phyloP scores from a whole-genome alignment of 2,329 filamentous ascomycete genomes.

The Beauveria brongniartii region DNA sequence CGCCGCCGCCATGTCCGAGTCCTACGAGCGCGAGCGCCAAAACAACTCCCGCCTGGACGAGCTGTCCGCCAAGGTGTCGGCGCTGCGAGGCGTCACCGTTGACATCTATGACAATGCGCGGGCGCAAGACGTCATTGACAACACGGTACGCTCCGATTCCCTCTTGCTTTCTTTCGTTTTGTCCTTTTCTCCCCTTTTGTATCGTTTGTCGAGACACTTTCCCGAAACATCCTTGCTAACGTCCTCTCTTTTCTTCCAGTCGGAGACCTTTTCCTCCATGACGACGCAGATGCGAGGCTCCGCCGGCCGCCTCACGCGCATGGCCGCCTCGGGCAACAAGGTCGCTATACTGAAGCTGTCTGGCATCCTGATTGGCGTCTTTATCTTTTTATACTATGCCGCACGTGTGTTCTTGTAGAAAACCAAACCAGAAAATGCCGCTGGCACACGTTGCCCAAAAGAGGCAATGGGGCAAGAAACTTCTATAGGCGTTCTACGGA shows the following conservation, averaged over 20 bases:
- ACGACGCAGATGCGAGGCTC: slow-evolving; percentile 75
- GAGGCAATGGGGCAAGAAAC: too few relatives aligned
- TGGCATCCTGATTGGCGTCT: slow-evolving; percentile 65
- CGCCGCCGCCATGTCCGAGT: slow-evolving; percentile 54
- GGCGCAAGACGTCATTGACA: slow-evolving; percentile 80
- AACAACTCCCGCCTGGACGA: slow-evolving; percentile 93
- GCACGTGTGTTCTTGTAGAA: slow-evolving; percentile 54
- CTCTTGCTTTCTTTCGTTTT: not conserved
- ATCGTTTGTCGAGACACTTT: not conserved
- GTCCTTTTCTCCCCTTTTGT: not conserved
- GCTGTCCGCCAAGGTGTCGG: slow-evolving; percentile 82
- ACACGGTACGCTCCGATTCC: slow-evolving; percentile 55
- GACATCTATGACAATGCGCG: slow-evolving; percentile 97
- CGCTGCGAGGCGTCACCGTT: slow-evolving; percentile 85
- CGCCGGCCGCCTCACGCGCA: slow-evolving; percentile 71
- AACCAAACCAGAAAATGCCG: not conserved
- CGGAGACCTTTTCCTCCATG: slow-evolving; percentile 87
- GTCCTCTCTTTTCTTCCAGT: slow-evolving; percentile 35
- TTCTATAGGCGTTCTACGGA: too few relatives aligned
- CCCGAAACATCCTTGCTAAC: not conserved
- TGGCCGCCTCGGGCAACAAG: slow-evolving; percentile 87
- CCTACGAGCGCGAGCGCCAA: slow-evolving; percentile 75
- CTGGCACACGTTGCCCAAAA: too few relatives aligned
- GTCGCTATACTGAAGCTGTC: slow-evolving; percentile 85
- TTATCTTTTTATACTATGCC: slow-evolving; percentile 70